Evolutionary conservation across 1,284 basidiomycete species (phyloP), one percentile per base, ranked within the genome.

Genomic region (Trichosporon faecale): DNA sequence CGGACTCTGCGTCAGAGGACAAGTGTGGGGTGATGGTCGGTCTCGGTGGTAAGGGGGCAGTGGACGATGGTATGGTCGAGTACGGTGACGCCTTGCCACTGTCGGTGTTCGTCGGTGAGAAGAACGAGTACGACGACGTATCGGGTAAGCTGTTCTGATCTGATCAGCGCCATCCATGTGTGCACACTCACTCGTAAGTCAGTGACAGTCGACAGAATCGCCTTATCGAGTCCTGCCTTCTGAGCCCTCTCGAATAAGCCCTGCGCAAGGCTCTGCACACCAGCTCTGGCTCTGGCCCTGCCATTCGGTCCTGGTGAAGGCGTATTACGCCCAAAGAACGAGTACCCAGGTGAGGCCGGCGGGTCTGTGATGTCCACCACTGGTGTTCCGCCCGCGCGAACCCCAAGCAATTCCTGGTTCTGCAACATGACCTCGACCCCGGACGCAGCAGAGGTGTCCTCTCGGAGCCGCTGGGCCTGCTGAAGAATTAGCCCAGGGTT

Each of bases 101-200:
- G 3, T 67, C 57, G 0, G 75, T 67, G 12, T 71, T 73, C 2
- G 68, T 29, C 0, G 81, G 81, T 1, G 80, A 78, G 70, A 82
- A 82, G 68, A 79, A 83, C 7, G 81, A 78, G 66, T 82, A 83
- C 1, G 80, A 76, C 0, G 79, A 74, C 1, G 75, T 68, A 74
- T 95, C 93, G 1, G 93, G 92, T 21, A 94, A 87, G 80, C 92
- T 94, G 72, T 88, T 89, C 93, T 94, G 75, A 37, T 25, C 52
- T 1, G 49, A 60, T 64, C 44, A n/a, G 27, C 66, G 21, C 1
- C 27, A 21, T 57, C 12, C 27, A 40, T 25, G 14, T 25, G 16
- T 7, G 7, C n/a, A 18, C 11, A 72, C 80, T 70, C 67, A 82
- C 83, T 46, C 79, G 66, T 16, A 84, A 71, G 57, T 84, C 83